Base-by-base conservation (phyloP, 305 asterid genomes). In the Andrographis paniculata region DNA sequence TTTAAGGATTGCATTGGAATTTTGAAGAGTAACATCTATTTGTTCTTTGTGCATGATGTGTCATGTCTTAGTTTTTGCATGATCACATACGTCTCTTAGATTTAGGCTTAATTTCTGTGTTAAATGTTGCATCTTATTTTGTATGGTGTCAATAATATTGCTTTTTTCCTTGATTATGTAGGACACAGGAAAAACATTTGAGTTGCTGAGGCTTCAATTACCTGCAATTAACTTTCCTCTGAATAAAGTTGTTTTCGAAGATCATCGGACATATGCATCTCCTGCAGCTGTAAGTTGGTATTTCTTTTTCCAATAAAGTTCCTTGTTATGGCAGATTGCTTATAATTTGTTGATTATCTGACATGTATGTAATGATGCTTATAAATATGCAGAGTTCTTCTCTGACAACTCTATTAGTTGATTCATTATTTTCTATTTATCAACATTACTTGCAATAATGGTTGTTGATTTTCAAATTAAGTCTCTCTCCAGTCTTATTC, bases 201-300 rank as follows among this genome's bases (percentile, higher is more conserved):
- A 87, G 73, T 80, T 87, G 22, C 48, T 66, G 64, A 84, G 78
- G 73, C 99, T 92, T 77, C 91, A 79, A 74, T 60, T 92, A 70
- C 99, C 99, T 38, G 73, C 71, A 55, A 79, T 92, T 67, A 72
- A 79, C 70, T 62, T 76, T 52, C 64, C 77, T 62, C 77, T 78
- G 23, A 65, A 74, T 55, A 73, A 68, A 67, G 84, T 92, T 60
- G 69, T 78, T 57, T 84, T 75, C 50, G 97, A 87, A 73, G 99
- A 92, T 72, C 87, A 76, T 69, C 95, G 97, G 55, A 92, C 99
- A 45, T 92, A 77, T 79, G 93, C 86, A 48, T 84, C 96, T 48
- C 68, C 80, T 50, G 69, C 76, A 53, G 95, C 95, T 53, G 99
- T 92, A 77, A 79, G 95, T 74, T 53, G 28, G 56, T n/a, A n/a